Evolutionary conservation across 306 rosid genomes (phyloP).

Genomic region (Cajanus cajan): DNA sequence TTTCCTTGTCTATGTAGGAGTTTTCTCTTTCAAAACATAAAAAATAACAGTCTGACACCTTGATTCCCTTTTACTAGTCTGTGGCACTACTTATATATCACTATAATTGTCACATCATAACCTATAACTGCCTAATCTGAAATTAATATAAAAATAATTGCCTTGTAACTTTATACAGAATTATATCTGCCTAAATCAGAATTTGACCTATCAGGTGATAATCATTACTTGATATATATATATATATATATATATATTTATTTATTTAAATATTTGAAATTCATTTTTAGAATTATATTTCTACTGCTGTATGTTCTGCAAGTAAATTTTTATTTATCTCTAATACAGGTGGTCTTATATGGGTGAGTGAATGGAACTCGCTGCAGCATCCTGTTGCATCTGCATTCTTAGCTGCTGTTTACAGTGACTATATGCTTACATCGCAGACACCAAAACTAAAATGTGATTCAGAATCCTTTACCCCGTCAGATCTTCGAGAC

Average conservation of each 20-base stretch:
- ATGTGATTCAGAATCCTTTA: conserved; percentile 59
- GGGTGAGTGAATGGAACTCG: conserved; percentile 87
- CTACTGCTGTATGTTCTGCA: background rate
- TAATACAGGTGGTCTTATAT: conserved; percentile 71
- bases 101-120: background rate
- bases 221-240: too few species aligned
- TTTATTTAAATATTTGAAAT: background rate
- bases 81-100: background rate
- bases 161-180: background rate
- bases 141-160: background rate
- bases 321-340: background rate
- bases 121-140: background rate
- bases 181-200: background rate
- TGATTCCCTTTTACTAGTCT: background rate
- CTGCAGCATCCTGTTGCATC: conserved; percentile 97
- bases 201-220: background rate
- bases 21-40: background rate
- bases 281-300: background rate
- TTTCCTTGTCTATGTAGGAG: background rate
- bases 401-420: conserved; percentile 86
- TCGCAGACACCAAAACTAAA: conserved; percentile 53
- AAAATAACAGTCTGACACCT: background rate
- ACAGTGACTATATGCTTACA: conserved; percentile 94
- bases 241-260: too few species aligned
- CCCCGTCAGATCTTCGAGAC: conserved; percentile 67